phyloP scores from a whole-genome alignment of 129 eudicot genomes.

The Oenanthe sinensis region DNA sequence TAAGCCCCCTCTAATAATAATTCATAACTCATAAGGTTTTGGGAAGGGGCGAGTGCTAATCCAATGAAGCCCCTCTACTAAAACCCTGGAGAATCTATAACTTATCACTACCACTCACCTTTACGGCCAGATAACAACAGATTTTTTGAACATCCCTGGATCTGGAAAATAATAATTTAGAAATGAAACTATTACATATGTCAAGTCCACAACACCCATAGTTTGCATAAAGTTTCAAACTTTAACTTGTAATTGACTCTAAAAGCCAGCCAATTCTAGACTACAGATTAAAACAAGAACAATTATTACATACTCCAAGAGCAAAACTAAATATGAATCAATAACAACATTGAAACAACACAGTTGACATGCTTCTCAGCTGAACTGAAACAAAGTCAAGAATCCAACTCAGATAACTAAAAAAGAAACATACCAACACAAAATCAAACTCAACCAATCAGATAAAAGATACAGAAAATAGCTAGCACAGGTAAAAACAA shows the following conservation, averaged over 20 bases:
- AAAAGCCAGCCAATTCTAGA: background rate
- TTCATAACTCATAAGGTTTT: background rate
- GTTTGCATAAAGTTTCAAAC: background rate
- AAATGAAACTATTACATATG: background rate
- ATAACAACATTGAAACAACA: background rate
- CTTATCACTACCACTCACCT: background rate
- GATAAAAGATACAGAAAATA: background rate
- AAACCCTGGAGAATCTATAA: background rate
- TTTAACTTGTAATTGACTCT: background rate
- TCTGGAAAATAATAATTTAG: background rate
- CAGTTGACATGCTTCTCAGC: background rate
- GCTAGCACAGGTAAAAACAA: background rate
- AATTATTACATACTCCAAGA: background rate
- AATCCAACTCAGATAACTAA: background rate
- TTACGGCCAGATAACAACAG: background rate
- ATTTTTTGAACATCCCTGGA: background rate
- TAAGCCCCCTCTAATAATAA: background rate
- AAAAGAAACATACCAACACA: conserved; percentile 2
- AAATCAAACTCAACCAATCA: conserved; percentile 7
- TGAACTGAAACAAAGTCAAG: conserved; percentile 1
- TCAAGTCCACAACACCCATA: background rate
- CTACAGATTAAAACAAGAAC: background rate
- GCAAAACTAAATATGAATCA: background rate
- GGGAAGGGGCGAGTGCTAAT: background rate
- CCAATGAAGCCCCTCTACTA: background rate